Evolutionary conservation across 2,329 filamentous ascomycete species (phyloP).

Genomic region (Alternaria panax): DNA sequence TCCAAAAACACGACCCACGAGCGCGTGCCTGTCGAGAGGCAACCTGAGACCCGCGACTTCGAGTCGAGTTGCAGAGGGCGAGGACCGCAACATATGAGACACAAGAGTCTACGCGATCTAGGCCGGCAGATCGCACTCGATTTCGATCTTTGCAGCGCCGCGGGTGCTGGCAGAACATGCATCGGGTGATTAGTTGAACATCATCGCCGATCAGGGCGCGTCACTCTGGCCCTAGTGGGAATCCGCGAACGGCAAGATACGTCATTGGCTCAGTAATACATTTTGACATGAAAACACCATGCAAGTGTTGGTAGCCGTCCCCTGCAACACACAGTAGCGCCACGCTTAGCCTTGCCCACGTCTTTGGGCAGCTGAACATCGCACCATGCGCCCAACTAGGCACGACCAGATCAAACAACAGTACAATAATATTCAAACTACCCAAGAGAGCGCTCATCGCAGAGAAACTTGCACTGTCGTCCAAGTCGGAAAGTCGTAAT

Average conservation of each 20-base stretch:
- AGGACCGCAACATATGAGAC: not conserved
- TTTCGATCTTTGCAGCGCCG: conserved; percentile 5
- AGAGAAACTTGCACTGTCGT: not conserved
- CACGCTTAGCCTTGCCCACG: not conserved
- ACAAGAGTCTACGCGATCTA: conserved; percentile 11
- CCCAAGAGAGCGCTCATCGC: not conserved
- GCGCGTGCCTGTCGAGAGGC: conserved; percentile 6
- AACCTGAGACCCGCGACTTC: not conserved
- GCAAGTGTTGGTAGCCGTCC: not conserved
- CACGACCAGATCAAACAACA: not conserved
- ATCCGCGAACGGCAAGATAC: not conserved
- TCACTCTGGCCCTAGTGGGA: not conserved
- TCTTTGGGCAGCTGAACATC: not conserved
- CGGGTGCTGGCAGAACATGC: conserved; percentile 6
- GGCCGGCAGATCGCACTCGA: conserved; percentile 13
- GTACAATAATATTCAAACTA: not conserved
- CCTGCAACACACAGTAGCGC: not conserved
- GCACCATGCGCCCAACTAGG: not conserved
- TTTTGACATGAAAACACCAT: not conserved
- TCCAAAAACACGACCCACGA: conserved; percentile 5
- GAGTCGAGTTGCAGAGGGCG: conserved; percentile 4
- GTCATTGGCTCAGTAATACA: not conserved
- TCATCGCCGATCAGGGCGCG: conserved; percentile 13
- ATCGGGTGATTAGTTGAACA: conserved; percentile 5
- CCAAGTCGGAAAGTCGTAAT: not conserved